Conservation (phyloP, 345 rosid genomes). For the Citrus mangshanensis region DNA sequence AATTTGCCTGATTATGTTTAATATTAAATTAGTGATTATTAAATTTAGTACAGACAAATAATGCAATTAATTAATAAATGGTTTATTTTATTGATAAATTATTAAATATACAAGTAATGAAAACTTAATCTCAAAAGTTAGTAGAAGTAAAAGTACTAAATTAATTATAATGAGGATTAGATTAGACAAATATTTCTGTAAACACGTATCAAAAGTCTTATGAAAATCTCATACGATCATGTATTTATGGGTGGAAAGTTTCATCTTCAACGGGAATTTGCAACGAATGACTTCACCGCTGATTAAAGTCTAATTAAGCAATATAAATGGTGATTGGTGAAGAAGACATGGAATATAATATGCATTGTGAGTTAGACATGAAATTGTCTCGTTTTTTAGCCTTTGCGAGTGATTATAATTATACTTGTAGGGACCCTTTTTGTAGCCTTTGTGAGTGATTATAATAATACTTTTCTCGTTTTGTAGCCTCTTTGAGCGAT, state of each 20-base stretch:
- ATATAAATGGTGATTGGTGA: no score
- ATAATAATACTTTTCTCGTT: background rate
- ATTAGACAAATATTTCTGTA: background rate
- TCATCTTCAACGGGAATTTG: background rate
- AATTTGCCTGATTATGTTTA: no score
- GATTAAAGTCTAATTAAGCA: background rate
- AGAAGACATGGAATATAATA: no score
- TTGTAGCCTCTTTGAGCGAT: background rate
- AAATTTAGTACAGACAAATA: no score
- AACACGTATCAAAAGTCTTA: background rate
- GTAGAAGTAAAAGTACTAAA: no score
- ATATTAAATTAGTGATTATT: no score
- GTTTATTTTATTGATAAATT: no score
- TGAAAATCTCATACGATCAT: background rate
- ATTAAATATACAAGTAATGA: no score
- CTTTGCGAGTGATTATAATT: background rate
- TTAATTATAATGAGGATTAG: background rate
- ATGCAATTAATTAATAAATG: no score
- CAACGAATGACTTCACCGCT: background rate
- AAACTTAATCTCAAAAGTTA: no score
- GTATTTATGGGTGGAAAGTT: background rate
- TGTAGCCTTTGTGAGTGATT: no score
- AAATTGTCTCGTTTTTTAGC: background rate
- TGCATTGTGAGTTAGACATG: no score
- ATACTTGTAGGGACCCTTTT: background rate